Conservation (phyloP, 768 basidiomycete genomes). For the Pleurotus salmoneostramineus region DNA sequence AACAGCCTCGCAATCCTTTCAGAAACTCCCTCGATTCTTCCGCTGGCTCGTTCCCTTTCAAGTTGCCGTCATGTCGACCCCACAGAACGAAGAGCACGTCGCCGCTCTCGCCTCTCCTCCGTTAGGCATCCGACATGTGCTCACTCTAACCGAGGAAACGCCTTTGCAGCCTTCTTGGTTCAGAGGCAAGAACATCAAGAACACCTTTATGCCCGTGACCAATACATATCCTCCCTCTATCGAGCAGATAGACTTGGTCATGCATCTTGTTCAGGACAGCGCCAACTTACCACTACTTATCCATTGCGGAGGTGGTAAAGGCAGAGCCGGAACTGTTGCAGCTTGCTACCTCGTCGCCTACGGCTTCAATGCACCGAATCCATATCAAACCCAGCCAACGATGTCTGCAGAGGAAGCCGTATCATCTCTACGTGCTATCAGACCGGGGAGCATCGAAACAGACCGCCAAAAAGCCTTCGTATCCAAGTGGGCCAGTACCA, state of each 20-base stretch:
- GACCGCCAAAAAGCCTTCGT: slow-evolving; percentile 54
- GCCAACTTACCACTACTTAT: slow-evolving; percentile 46
- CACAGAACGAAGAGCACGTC: slow-evolving; percentile 47
- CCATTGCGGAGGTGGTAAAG: slow-evolving; percentile 63
- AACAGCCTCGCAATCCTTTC: slow-evolving; percentile 15
- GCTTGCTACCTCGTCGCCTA: slow-evolving; percentile 58
- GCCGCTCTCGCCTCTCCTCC: slow-evolving; percentile 35
- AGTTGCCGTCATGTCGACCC: slow-evolving; percentile 60
- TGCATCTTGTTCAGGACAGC: slow-evolving; percentile 40
- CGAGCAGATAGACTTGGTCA: slow-evolving; percentile 57
- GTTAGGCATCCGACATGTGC: slow-evolving; percentile 53
- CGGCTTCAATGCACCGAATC: slow-evolving; percentile 44
- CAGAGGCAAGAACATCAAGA: slow-evolving; percentile 33
- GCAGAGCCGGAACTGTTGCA: slow-evolving; percentile 57
- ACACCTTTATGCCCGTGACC: slow-evolving; percentile 53
- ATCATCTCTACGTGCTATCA: slow-evolving; percentile 37
- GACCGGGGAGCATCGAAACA: slow-evolving; percentile 58
- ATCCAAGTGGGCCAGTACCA: slow-evolving; percentile 50
- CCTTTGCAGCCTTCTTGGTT: slow-evolving; percentile 49
- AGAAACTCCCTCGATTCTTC: slow-evolving; percentile 54
- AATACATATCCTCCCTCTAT: slow-evolving; percentile 52
- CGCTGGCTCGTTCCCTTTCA: slow-evolving; percentile 59
- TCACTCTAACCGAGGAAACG: slow-evolving; percentile 57
- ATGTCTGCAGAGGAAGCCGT: slow-evolving; percentile 49
- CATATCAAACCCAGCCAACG: slow-evolving; percentile 38